phyloP scores from a whole-genome alignment of 1,284 basidiomycete genomes.

The Trametes versicolor region DNA sequence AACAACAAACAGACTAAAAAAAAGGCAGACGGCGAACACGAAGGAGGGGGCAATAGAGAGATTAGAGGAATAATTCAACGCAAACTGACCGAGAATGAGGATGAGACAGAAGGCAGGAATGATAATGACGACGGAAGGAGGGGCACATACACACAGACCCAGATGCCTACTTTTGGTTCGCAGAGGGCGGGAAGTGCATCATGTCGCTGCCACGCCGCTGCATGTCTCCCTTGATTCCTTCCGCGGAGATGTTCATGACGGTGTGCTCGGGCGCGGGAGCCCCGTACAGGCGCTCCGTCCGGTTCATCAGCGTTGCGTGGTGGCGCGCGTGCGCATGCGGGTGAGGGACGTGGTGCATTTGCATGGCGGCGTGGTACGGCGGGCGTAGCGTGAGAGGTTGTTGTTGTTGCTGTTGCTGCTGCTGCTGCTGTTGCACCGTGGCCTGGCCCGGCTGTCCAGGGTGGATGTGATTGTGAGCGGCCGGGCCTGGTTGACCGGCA shows the following conservation, averaged over 20 bases:
- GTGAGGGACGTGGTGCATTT: conserved; percentile 81
- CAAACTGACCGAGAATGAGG: conserved; percentile 1
- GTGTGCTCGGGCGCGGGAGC: conserved; percentile 45
- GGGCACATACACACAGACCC: conserved; percentile 25
- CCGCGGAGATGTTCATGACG: conserved; percentile 41
- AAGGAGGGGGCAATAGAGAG: conserved; percentile 14
- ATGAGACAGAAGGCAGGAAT: background rate
- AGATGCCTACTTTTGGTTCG: conserved; percentile 38
- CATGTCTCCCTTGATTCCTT: conserved; percentile 50
- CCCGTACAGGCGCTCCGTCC: conserved; percentile 55
- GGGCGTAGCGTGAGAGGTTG: conserved; percentile 51
- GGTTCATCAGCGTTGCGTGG: conserved; percentile 58
- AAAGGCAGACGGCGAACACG: background rate
- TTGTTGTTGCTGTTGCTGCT: conserved; percentile 5
- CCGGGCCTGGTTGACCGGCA: conserved; percentile 18
- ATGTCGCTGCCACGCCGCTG: conserved; percentile 53
- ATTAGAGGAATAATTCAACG: conserved; percentile 32
- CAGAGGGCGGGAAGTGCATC: conserved; percentile 55
- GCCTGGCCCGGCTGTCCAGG: conserved; percentile 25
- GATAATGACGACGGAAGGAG: background rate
- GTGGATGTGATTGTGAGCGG: conserved; percentile 24
- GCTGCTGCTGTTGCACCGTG: conserved; percentile 19
- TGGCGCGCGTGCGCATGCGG: conserved; percentile 78
- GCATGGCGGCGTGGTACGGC: conserved; percentile 55
- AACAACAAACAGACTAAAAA: background rate